These are phyloP conservation scores for Paraphoma chrysanthemicola DNA, from an alignment of 2,329 filamentous ascomycete species.

Conservation along the genomic window DNA sequence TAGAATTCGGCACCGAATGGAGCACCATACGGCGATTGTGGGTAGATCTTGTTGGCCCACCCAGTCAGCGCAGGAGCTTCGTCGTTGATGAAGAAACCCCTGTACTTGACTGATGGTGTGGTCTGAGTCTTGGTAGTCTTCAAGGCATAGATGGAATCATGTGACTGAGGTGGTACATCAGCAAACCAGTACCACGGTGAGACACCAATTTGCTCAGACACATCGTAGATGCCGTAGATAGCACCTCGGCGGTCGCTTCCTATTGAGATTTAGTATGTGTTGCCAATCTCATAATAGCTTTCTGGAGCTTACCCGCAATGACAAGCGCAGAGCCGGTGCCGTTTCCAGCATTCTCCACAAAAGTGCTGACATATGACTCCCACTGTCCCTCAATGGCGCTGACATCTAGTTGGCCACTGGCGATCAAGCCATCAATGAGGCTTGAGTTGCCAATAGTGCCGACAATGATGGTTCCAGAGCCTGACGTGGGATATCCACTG, in stretches of 20 bases:
- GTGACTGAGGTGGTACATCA: conserved; percentile 63
- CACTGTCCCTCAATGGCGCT: conserved; percentile 67
- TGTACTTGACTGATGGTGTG: conserved; percentile 70
- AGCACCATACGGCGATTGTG: conserved; percentile 52
- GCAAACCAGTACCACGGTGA: conserved; percentile 75
- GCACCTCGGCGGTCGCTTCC: conserved; percentile 69
- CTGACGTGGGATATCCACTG: conserved; percentile 10
- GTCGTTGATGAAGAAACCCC: conserved; percentile 75
- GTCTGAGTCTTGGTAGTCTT: conserved; percentile 63
- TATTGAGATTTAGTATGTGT: conserved; percentile 18
- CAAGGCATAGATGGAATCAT: conserved; percentile 63
- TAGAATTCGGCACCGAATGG: conserved; percentile 69
- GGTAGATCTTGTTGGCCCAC: conserved; percentile 67
- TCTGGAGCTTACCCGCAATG: conserved; percentile 59
- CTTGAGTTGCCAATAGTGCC: conserved; percentile 72
- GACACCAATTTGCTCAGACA: conserved; percentile 77
- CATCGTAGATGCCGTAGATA: conserved; percentile 74
- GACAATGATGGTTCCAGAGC: conserved; percentile 64
- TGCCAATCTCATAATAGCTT: too few relatives aligned
- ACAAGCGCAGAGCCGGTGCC: conserved; percentile 67
- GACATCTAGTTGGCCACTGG: conserved; percentile 64
- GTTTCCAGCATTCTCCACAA: conserved; percentile 65
- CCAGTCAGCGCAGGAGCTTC: conserved; percentile 72
- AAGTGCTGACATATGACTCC: conserved; percentile 70
- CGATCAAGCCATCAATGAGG: conserved; percentile 66